These are phyloP conservation scores for Cupressus sempervirens DNA, from an alignment of 75 land plant species.

Conservation along the genomic window DNA sequence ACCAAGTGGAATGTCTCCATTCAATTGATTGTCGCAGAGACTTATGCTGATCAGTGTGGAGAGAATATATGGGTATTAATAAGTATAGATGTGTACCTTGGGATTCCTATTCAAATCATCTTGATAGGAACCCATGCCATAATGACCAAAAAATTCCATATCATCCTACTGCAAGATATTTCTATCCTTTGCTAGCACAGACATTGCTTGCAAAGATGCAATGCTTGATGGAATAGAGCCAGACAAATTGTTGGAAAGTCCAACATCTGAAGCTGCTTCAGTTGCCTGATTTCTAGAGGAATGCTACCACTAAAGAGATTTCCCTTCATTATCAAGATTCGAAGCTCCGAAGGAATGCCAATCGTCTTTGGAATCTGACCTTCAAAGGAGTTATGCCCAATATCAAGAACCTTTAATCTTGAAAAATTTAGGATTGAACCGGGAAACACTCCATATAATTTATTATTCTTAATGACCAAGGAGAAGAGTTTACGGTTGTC, in stretches of 20 bases:
- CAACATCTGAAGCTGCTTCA: background rate
- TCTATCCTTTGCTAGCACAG: background rate
- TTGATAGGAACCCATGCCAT: too few relatives aligned
- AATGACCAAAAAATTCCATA: too few relatives aligned
- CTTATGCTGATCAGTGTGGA: too few relatives aligned
- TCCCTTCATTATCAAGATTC: background rate
- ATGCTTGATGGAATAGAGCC: background rate
- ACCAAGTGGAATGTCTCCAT: too few relatives aligned
- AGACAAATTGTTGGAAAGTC: background rate
- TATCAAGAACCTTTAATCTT: background rate
- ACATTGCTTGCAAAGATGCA: background rate
- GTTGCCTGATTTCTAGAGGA: background rate
- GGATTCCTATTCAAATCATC: too few relatives aligned
- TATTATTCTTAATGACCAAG: slow-evolving; percentile 25
- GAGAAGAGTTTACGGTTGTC: slow-evolving; percentile 8
- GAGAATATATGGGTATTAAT: too few relatives aligned
- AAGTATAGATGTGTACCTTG: too few relatives aligned
- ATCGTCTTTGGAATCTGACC: background rate
- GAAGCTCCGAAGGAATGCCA: background rate
- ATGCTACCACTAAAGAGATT: background rate
- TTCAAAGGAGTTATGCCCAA: background rate
- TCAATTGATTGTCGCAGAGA: too few relatives aligned
- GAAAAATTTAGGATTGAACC: background rate
- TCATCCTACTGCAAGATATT: background rate
- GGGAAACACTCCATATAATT: slow-evolving; percentile 35